Base-by-base conservation (phyloP, 2,329 filamentous ascomycete genomes). In the Alternaria tenuissima region DNA sequence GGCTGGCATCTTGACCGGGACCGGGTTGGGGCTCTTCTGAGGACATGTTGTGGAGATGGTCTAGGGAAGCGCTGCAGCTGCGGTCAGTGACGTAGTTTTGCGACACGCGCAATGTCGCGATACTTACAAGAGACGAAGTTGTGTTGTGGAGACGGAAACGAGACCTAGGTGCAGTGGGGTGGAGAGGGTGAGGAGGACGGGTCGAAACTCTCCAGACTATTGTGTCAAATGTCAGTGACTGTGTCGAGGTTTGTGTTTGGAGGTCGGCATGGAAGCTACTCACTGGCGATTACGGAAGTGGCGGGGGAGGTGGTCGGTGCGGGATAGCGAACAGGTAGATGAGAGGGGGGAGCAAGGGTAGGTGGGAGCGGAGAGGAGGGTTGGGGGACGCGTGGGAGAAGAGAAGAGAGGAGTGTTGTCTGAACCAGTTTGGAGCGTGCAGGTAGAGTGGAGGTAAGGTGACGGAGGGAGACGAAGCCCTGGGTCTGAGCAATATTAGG, bases 41-140 rank as follows among this genome's bases (percentile, higher is more conserved):
- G 67, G 79, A 81, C 79, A 81, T 81, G 71, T 58, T 79, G 71
- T 74, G 75, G 66, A 65, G 72, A 76, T 76, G 75, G 65, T 62
- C 62, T 69, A 59, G 62, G 63, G 69, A 65, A 55, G 67, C 62
- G 69, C 71, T 75, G 68, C 52, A 39, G 39, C 41, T 41, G 38
- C 42, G 51, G 72, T 76, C 43, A 77, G 74, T 75, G 67, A 71
- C 67, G 68, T 70, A 67, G 48, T 53, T 58, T 56, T 54, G 64
- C 59, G 63, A 59, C 62, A 62, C 54, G 64, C 60, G 44, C 47
- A 63, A 36, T 55, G 53, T 58, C 49, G 55, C 57, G 51, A 61
- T 39, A 70, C 68, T 59, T 62, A 73, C 69, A 52, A 58, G 61
- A 58, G 59, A 47, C 60, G 59, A 57, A 55, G 43, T 11, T 9